Base-by-base conservation (phyloP, 2,329 filamentous ascomycete species). In the Stachybotrys elegans region DNA sequence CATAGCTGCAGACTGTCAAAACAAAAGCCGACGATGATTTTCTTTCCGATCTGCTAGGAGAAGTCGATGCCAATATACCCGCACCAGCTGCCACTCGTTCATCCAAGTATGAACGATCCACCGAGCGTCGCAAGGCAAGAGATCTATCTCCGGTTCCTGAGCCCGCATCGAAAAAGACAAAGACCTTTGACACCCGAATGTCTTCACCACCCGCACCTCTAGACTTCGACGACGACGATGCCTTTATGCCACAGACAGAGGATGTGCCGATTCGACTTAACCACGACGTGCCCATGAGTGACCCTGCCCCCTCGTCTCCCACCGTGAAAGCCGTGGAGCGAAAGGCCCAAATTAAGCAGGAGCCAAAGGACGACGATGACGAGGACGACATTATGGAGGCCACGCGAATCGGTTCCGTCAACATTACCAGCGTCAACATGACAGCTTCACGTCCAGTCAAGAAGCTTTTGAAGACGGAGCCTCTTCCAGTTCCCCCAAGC, bases 21-120 rank as follows among this genome's bases (percentile, higher is more conserved):
- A 94, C 88, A 5, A 85, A 91, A 55, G 92, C 88, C 53, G 92
- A 97, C 57, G 86, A 89, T 45, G 85, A 86, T 45, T 98, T 97
- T 66, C 79, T 98, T 66, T 79, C 82, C 16, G 82, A 84, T 57
- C 76, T 98, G 2, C 79, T 98, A 1, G 89, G 83, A 48, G 89
- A 96, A 65, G 87, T 98, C 44, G 89, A 96, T 60, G 79, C 80
- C 40, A 95, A 93, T 57, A 69, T 79, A 43, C 70, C 74, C 1
- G 64, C 67, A 1, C 66, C 73, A 2, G 69, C 81, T 11, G 73
- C 83, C 22, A 73, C 83, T 22, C 76, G 78, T 43, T 64, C 75
- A 22, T 72, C 78, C 22, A 84, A 70, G 65, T 69, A 83, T 31
- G 73, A 90, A 51, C 86, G 87, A 62, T 84, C 84, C 14, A 83